phyloP scores from a whole-genome alignment of 129 eudicot species.

The Oenanthe sinensis region DNA sequence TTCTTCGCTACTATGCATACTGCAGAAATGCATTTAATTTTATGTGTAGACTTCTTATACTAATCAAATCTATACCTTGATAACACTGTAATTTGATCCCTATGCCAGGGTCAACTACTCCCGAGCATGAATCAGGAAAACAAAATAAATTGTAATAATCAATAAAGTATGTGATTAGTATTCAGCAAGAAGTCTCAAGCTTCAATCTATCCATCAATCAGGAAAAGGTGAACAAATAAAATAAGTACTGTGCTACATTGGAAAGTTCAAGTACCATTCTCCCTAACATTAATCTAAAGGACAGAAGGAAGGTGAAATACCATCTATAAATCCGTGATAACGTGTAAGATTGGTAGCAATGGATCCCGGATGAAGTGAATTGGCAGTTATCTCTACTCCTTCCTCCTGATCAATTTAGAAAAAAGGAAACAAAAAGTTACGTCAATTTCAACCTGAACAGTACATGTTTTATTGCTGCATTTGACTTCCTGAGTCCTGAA shows the following conservation, averaged over 20 bases:
- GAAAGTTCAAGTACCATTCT: neutral
- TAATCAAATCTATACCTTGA: neutral
- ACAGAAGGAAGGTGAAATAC: constrained; percentile 19
- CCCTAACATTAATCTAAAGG: neutral
- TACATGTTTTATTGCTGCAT: neutral
- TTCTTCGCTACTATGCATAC: neutral
- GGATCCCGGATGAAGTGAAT: constrained; percentile 60
- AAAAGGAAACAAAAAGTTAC: neutral
- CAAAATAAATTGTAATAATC: neutral
- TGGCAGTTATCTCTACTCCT: constrained; percentile 44
- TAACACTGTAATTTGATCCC: neutral
- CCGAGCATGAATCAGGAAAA: neutral
- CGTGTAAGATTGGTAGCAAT: constrained; percentile 71
- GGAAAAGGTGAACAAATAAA: neutral
- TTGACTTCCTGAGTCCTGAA: neutral
- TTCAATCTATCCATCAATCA: neutral
- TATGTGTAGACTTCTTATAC: neutral
- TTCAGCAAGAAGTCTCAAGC: neutral
- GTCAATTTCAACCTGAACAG: neutral
- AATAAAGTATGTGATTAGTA: neutral
- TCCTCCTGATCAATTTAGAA: constrained; percentile 33
- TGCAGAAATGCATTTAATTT: neutral
- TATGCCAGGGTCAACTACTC: neutral
- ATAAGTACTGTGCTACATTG: neutral
- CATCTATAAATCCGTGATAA: constrained; percentile 45